Evolutionary conservation across 2,329 filamentous ascomycete species (phyloP).

Genomic region (Xylaria multiplex): DNA sequence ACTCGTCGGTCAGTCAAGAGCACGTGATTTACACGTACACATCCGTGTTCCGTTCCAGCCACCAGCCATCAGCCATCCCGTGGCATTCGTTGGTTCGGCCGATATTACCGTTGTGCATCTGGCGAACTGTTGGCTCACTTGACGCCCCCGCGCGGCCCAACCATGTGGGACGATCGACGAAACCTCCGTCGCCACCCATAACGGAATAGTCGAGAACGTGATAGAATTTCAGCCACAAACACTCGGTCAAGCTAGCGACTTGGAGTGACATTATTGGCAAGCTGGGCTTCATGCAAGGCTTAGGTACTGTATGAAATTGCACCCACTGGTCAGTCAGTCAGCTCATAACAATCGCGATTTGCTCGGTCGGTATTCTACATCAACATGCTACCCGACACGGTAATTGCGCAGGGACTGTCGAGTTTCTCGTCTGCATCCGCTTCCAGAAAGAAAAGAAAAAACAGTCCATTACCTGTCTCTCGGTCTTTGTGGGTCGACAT

Average conservation of each 20-base stretch:
- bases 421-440: not conserved
- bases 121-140: constrained; percentile 25
- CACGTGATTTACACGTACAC: constrained; percentile 25
- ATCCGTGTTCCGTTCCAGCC: constrained; percentile 24
- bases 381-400: constrained; percentile 6
- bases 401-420: constrained; percentile 8
- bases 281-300: constrained; percentile 13
- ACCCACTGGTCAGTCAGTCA: not conserved
- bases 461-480: not conserved
- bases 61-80: constrained; percentile 17
- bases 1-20: constrained; percentile 22
- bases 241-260: constrained; percentile 15
- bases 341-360: constrained; percentile 7
- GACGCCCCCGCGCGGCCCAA: constrained; percentile 33
- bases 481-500: constrained; percentile 1
- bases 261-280: constrained; percentile 9
- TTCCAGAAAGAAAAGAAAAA: not conserved
- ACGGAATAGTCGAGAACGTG: constrained; percentile 34
- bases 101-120: constrained; percentile 28
- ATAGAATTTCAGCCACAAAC: constrained; percentile 33
- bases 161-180: constrained; percentile 39
- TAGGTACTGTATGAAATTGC: constrained; percentile 5
- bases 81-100: constrained; percentile 23
- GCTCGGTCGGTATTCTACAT: constrained; percentile 5
- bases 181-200: constrained; percentile 32